Base-by-base conservation (phyloP, 768 basidiomycete genomes). In the Tephrocybe sp. region DNA sequence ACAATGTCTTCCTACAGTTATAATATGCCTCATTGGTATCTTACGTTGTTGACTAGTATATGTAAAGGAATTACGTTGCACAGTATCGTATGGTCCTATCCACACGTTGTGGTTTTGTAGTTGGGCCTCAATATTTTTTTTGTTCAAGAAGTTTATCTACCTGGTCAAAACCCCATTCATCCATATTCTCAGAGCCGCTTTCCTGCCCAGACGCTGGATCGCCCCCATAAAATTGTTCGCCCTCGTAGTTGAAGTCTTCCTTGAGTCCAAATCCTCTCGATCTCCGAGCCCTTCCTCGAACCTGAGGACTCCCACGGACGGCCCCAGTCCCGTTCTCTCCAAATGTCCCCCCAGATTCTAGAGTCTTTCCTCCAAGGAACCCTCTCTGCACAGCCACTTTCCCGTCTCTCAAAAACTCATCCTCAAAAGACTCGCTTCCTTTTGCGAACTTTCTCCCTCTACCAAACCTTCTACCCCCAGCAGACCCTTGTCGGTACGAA, bases 131-230 rank as follows among this genome's bases (percentile, higher is more conserved):
- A 30, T 30, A 30, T 5, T 12, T 39, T 39, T 39, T 21, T n/a
- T 39, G 37, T n/a, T 30, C 28, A 5, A 30, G 5, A 12, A 30
- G 7, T 30, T 30, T 30, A 12, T 30, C 28, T 12, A 30, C 28
- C 28, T 30, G 28, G 28, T 51, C 34, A 6, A 51, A 51, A 21
- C 37, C 36, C 50, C 50, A 51, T 9, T 45, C 36, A 17, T 51
- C n/a, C n/a, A n/a, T n/a, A n/a, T n/a, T n/a, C n/a, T n/a, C n/a
- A n/a, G n/a, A n/a, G n/a, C 50, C 14, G 11, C 28, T 5, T 30
- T 12, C 28, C 7, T 6, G 28, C 12, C 12, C 28, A 30, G 12
- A 30, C 28, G n/a, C 28, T 30, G 28, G 28, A 12, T 6, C 28
- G 5, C 28, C 28, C 28, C 7, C 12, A 30, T 5, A 12, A 30